Evolutionary conservation across 345 rosid species (phyloP).

Genomic region (Psidium friedrichsthalianum): DNA sequence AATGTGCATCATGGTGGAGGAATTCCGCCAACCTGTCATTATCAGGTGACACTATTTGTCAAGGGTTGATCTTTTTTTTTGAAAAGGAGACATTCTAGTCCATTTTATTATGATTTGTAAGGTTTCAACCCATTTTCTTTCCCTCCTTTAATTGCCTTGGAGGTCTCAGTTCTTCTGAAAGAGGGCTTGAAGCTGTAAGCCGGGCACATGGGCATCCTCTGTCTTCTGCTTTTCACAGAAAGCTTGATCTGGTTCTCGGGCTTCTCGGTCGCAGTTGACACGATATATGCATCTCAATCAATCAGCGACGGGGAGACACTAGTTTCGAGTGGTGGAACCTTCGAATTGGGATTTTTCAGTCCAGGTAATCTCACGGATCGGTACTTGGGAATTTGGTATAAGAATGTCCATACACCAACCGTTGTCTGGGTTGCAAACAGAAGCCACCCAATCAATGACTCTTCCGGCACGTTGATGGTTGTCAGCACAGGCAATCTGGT

Average conservation of each 20-base stretch:
- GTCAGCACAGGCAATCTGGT: conserved; percentile 9
- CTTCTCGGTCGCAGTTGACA: not conserved
- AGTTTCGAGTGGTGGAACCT: conserved; percentile 7
- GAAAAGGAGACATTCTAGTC: not conserved
- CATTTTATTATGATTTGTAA: not conserved
- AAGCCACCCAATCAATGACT: conserved; percentile 7
- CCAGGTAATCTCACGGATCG: conserved; percentile 10
- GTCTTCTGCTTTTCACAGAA: not conserved
- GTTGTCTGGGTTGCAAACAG: conserved; percentile 44
- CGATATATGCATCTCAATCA: conserved; percentile 1
- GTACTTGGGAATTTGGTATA: conserved; percentile 40
- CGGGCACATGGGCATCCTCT: not conserved
- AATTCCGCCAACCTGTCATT: not conserved
- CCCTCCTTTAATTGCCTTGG: not conserved
- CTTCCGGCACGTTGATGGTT: conserved; percentile 12
- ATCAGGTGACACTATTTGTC: not conserved
- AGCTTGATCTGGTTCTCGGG: not conserved
- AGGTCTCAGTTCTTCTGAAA: not conserved
- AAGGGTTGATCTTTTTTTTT: not conserved
- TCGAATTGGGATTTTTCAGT: conserved; percentile 22
- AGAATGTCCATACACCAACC: not conserved
- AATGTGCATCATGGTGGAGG: not conserved
- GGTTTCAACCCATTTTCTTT: not conserved
- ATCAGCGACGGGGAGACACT: conserved; percentile 10
- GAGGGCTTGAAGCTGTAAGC: not conserved